A percentile compares a stretch with the other conserved stretches of the same genome.
Evolutionary conservation across 2,329 filamentous ascomycete species (phyloP).

Genomic region (Colletotrichum camelliae): DNA sequence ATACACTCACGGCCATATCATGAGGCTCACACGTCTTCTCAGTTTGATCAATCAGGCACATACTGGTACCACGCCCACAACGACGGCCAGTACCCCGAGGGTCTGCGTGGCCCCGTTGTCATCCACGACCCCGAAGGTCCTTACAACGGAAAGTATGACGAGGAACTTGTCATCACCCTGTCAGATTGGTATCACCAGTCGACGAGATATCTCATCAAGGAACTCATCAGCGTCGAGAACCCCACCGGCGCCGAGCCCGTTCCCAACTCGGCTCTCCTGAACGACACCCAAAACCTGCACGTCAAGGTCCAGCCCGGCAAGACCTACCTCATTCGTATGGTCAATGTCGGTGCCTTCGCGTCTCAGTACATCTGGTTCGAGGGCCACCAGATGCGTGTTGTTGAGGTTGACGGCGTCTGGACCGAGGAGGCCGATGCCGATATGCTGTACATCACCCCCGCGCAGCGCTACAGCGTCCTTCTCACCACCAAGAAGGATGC

Average conservation of each 20-base stretch:
- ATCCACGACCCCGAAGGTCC: constrained; percentile 57
- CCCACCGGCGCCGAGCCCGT: constrained; percentile 60
- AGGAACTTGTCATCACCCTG: constrained; percentile 60
- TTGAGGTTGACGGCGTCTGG: constrained; percentile 59
- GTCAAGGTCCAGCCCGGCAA: constrained; percentile 52
- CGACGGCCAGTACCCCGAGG: constrained; percentile 62
- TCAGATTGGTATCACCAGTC: constrained; percentile 67
- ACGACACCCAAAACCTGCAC: constrained; percentile 50
- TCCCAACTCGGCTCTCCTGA: constrained; percentile 57
- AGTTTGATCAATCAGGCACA: constrained; percentile 34
- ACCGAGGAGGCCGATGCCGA: constrained; percentile 48
- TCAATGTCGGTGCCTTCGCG: constrained; percentile 59
- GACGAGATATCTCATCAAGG: constrained; percentile 50
- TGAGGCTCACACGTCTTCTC: not conserved
- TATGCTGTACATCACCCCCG: constrained; percentile 51
- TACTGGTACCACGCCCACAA: constrained; percentile 63
- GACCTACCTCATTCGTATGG: constrained; percentile 58
- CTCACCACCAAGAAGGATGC: constrained; percentile 52
- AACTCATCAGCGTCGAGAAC: constrained; percentile 52
- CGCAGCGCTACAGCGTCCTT: constrained; percentile 55
- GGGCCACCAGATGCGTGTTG: constrained; percentile 47
- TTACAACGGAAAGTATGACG: constrained; percentile 53
- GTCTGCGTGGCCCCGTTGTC: constrained; percentile 60
- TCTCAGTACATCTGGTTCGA: constrained; percentile 54
- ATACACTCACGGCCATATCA: not conserved